Evolutionary conservation across 306 rosid genomes (phyloP), one percentile per base, ranked within the genome.

Genomic region (Datisca glomerata): DNA sequence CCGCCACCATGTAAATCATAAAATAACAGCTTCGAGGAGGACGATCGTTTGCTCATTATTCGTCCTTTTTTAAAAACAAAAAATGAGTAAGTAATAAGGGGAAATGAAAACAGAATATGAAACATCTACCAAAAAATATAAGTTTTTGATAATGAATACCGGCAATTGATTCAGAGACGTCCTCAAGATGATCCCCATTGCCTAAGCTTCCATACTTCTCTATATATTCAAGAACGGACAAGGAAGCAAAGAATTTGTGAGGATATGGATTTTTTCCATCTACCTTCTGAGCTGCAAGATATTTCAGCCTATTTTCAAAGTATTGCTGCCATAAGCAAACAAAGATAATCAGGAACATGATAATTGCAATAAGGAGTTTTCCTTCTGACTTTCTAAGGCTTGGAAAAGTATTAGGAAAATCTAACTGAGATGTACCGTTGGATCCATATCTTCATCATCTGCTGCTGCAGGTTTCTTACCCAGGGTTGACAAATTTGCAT

Each of bases 371-470:
- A 12, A 8, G 12, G 36, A 2, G 36, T 12, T 31, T 3, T 31
- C n/a, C n/a, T n/a, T 29, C 1, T 7, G 2, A 29, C 12, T 8
- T 8, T 29, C 12, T 29, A 29, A 1, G 27, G 15, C 13, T 17
- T 19, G 18, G n/a, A 21, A 9, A n/a, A 42, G 14, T 35, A 32
- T 3, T n/a, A 42, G 7, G 21, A 32, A 50, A 7, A 38, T 35
- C 2, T 18, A 41, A 7, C 4, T 8, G 11, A 53, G 43, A 22
- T n/a, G 16, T 68, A 86, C 94, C 54, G 92, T 86, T 12, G 94
- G 96, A 64, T 86, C 94, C 80, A 89, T 83, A 43, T 83, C 85
- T 12, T 87, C 94, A 16, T 79, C 96, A 33, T 85, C 93, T 49
- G 49, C 64, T 10, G 71, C 39, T 15, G 53, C 75, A 45, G 67